These are phyloP conservation scores for Hypsizygus marmoreus DNA, from an alignment of 768 basidiomycete species.

Conservation along the genomic window DNA sequence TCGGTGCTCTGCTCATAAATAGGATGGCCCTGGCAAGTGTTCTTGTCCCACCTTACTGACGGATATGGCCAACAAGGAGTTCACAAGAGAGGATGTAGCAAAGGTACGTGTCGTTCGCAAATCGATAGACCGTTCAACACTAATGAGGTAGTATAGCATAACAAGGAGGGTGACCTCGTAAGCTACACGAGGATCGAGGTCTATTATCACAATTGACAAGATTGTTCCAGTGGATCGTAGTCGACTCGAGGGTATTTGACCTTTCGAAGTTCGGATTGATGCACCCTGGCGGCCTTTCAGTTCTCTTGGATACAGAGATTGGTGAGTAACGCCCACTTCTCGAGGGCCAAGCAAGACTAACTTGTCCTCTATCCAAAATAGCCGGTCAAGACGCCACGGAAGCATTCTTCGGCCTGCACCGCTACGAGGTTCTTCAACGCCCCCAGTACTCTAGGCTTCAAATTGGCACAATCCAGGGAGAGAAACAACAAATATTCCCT, in stretches of 20 bases:
- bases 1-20: slow-evolving; percentile 12
- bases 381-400: slow-evolving; percentile 77
- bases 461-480: slow-evolving; percentile 61
- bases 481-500: slow-evolving; percentile 49
- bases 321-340: slow-evolving; percentile 37
- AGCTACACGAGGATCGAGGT: background rate
- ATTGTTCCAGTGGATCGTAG: slow-evolving; percentile 17
- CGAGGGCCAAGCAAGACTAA: background rate
- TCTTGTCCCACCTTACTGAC: background rate
- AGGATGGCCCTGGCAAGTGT: background rate
- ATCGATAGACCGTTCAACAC: background rate
- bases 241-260: slow-evolving; percentile 56
- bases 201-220: background rate
- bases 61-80: slow-evolving; percentile 16
- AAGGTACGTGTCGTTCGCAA: slow-evolving; percentile 9
- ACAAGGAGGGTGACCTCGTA: slow-evolving; percentile 16
- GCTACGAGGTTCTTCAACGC: slow-evolving; percentile 65
- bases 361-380: slow-evolving; percentile 18
- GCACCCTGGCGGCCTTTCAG: slow-evolving; percentile 73
- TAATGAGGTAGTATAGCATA: slow-evolving; percentile 11
- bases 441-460: slow-evolving; percentile 65
- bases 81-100: slow-evolving; percentile 17
- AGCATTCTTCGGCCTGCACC: slow-evolving; percentile 72
- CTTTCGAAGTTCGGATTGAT: slow-evolving; percentile 68
- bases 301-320: slow-evolving; percentile 65